Base-by-base conservation (phyloP, 208 protist species). In the Porcisia deanei region DNA sequence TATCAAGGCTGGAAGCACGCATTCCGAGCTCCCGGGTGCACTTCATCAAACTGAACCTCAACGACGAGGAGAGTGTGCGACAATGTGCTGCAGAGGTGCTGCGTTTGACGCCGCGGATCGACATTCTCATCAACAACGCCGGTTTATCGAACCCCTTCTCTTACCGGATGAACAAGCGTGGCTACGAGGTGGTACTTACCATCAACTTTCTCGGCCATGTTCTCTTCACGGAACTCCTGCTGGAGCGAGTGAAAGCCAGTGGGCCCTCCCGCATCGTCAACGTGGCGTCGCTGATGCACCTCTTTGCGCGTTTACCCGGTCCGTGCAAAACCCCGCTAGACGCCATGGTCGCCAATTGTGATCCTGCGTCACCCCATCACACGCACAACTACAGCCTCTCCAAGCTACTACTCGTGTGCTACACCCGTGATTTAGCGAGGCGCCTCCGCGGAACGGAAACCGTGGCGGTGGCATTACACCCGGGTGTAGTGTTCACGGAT, bases 41-140 rank as follows among this genome's bases (percentile, higher is more conserved):
- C 18, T 85, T 86, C 63, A 37, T 88, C 8, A 80, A 84, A 55
- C 73, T 88, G 45, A 76, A 90, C 58, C 71, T 90, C 22, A 80
- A 69, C 63, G 84, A 86, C 64, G 84, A 88, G 63, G 57, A 77
- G 22, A 83, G 81, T 74, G 65, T 86, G 57, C 86, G 81, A 0
- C 39, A 63, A 37, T 67, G 78, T 60, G 86, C 80, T 6, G 73
- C 58, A 39, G 53, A n/a, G 1, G 75, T 88, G n/a, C 59, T 79
- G 72, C 34, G 59, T 14, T 9, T 77, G 65, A 88, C 86, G 5
- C 69, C 80, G n/a, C 83, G 82, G 71, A 80, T 88, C 65, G 78
- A 90, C 41, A 14, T 90, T n/a, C 81, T 90, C 47, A 85, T 90
- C 75, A 90, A 90, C 75, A 90, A 88, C 64, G 83, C 86, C 10